phyloP scores from a whole-genome alignment of 2,329 filamentous ascomycete genomes.

The Hansfordia pulvinata region DNA sequence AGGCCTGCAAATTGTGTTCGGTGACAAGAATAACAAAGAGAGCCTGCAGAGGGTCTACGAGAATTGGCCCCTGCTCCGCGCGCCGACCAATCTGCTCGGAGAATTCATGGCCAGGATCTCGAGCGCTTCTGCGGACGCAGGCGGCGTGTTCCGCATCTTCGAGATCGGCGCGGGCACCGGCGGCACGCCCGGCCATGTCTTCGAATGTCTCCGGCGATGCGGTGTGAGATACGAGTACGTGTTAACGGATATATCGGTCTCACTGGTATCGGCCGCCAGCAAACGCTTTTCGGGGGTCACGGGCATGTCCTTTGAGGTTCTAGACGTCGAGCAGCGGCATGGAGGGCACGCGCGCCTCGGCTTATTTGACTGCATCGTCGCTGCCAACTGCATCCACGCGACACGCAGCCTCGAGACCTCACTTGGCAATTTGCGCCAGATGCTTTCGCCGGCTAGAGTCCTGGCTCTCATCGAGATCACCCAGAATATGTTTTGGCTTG shows the following conservation, averaged over 20 bases:
- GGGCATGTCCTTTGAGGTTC: constrained; percentile 12
- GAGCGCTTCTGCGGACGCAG: too few relatives aligned
- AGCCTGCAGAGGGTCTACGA: too few relatives aligned
- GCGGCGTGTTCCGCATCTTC: constrained; percentile 23
- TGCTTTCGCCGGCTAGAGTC: constrained; percentile 15
- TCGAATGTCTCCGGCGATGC: constrained; percentile 10
- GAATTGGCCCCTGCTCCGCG: too few relatives aligned
- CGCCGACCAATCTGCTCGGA: too few relatives aligned
- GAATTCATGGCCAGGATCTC: too few relatives aligned
- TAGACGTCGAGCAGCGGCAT: constrained; percentile 17
- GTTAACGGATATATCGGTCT: constrained; percentile 25
- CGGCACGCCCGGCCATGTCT: constrained; percentile 21
- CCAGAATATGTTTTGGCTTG: constrained; percentile 13
- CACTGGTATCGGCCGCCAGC: constrained; percentile 15
- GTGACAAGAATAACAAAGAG: too few relatives aligned
- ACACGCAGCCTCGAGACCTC: constrained; percentile 13
- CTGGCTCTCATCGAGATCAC: constrained; percentile 18
- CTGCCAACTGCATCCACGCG: constrained; percentile 23
- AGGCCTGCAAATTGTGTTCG: too few relatives aligned
- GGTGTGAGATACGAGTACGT: constrained; percentile 20
- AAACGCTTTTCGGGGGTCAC: constrained; percentile 8
- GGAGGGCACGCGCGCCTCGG: constrained; percentile 5
- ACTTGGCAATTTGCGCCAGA: constrained; percentile 10
- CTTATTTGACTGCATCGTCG: constrained; percentile 17
- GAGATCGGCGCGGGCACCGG: constrained; percentile 29